phyloP scores from a whole-genome alignment of 169 alveolate species.

The Cryptosporidium tyzzeri region DNA sequence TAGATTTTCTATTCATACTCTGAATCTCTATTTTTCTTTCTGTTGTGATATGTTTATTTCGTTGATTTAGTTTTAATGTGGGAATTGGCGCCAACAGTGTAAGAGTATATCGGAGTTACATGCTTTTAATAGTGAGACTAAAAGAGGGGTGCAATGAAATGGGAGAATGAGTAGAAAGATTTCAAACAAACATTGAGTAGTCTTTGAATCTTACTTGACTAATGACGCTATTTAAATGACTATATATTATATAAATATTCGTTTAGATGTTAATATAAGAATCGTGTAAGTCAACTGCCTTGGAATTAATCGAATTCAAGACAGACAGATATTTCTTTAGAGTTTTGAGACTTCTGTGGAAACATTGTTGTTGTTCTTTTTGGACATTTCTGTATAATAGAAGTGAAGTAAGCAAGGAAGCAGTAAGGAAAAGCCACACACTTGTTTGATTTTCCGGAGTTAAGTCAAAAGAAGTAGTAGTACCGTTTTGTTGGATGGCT shows the following conservation, averaged over 20 bases:
- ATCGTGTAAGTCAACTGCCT: constrained; percentile 22
- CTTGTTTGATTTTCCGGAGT: not conserved
- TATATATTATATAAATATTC: not conserved
- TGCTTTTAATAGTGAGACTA: not conserved
- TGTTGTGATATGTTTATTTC: no score
- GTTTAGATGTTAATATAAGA: constrained; percentile 7
- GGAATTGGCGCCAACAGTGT: not conserved
- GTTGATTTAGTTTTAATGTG: not conserved
- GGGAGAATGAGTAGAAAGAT: not conserved
- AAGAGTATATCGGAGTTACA: not conserved
- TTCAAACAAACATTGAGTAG: not conserved
- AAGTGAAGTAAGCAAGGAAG: not conserved
- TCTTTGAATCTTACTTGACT: not conserved
- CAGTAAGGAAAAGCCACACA: constrained; percentile 13
- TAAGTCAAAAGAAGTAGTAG: not conserved
- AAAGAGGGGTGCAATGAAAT: not conserved
- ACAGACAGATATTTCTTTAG: not conserved
- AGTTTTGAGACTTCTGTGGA: constrained; percentile 5
- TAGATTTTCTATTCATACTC: not conserved
- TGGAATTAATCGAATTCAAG: constrained; percentile 10
- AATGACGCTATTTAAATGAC: not conserved
- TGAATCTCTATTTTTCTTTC: no score
- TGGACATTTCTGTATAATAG: constrained; percentile 41
- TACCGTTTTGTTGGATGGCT: not conserved
- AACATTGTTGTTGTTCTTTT: constrained; percentile 11